Conservation (phyloP, 2,329 filamentous ascomycete species). For the Cercospora sp. region DNA sequence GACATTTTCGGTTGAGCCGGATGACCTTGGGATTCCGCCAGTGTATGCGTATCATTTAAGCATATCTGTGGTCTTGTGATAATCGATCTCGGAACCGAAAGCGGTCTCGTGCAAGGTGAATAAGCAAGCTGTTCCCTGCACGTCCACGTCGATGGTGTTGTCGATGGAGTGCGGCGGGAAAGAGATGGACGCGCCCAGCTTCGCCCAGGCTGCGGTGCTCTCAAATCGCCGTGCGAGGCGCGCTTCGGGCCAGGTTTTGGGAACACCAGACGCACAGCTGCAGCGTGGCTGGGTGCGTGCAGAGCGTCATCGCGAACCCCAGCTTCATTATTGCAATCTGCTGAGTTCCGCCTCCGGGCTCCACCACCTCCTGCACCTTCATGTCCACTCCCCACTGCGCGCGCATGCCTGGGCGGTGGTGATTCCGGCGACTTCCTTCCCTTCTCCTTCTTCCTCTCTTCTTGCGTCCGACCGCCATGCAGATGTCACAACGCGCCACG, state of each 20-base stretch:
- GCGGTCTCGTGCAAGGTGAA: neutral
- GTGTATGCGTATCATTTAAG: neutral
- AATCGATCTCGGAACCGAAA: neutral
- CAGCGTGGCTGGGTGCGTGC: constrained; percentile 2
- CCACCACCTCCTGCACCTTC: constrained; percentile 2
- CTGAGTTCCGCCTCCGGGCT: constrained; percentile 2
- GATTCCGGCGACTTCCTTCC: neutral
- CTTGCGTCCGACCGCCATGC: constrained; percentile 20
- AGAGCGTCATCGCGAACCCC: constrained; percentile 1
- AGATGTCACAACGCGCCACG: constrained; percentile 30
- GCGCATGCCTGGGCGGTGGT: constrained; percentile 4
- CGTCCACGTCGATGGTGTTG: neutral
- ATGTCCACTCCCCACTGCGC: constrained; percentile 3
- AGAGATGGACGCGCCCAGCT: neutral
- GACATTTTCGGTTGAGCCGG: neutral
- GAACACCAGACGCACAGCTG: neutral
- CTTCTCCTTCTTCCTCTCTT: constrained; percentile 6
- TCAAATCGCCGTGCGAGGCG: neutral
- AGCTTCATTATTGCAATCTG: constrained; percentile 7
- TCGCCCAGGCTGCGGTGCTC: neutral
- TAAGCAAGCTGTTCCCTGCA: neutral
- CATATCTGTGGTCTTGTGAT: neutral
- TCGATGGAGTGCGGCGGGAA: neutral
- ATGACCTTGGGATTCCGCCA: neutral
- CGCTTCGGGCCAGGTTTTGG: constrained; percentile 3